Base-by-base conservation (phyloP, 23 red algal species). In the Gracilariopsis chorda region DNA sequence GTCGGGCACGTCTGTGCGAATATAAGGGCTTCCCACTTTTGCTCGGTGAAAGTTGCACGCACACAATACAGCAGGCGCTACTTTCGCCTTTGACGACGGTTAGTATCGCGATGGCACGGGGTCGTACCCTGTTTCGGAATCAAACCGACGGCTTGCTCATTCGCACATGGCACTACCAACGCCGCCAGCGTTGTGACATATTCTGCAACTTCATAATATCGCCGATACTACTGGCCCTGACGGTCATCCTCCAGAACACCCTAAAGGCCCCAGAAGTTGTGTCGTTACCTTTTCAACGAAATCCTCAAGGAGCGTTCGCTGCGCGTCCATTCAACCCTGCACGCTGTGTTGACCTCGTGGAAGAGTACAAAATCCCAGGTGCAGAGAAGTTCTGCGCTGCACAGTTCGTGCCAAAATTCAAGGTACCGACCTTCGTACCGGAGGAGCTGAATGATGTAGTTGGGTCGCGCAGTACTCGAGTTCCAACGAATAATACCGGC, bases 91-190 rank as follows among this genome's bases (percentile, higher is more conserved):
- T n/a, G n/a, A n/a, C n/a, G n/a, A n/a, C n/a, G n/a, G n/a, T n/a
- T n/a, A n/a, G n/a, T n/a, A n/a, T n/a, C n/a, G n/a, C n/a, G n/a
- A n/a, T n/a, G n/a, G n/a, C n/a, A n/a, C n/a, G n/a, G 67, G 11
- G 3, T 5, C 5, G 67, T 17, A 82, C 88, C 13, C 71, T 86
- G 7, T 78, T 77, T 59, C 79, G 58, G 57, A 79, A 81, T 48
- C 94, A 96, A 78, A 90, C 78, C 69, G 52, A 68, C 29, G 94
- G 80, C 23, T 67, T 96, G 10, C 30, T 96, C 9, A 33, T 96
- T 64, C 82, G 89, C 48, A 96, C 94, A 41, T 91, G 87, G 86
- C 85, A 96, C 76, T 96, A 88, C 77, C 77, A 96, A 56, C 82
- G 89, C 48, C 84, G 94, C 11, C 86, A 96, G 53, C 87, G 71